phyloP scores from a whole-genome alignment of 1,139 yeast species.

The Yamadazyma atlantica region DNA sequence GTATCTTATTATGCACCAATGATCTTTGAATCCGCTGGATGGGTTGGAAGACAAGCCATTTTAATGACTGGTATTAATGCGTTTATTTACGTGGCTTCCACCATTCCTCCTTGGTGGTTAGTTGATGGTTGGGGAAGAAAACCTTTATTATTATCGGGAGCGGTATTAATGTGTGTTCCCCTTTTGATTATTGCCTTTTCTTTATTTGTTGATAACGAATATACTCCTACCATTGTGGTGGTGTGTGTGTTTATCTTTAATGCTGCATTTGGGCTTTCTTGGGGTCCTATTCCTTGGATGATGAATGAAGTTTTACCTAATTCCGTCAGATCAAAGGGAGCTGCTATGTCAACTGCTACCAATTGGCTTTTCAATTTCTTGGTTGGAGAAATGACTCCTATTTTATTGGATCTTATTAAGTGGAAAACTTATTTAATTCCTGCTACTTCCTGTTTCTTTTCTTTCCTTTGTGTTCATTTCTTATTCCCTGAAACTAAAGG shows the following conservation, averaged over 20 bases:
- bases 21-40: conserved; percentile 93
- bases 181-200: conserved; percentile 66
- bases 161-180: conserved; percentile 74
- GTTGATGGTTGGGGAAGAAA: conserved; percentile 92
- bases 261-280: conserved; percentile 82
- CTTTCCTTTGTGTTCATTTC: conserved; percentile 54
- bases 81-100: conserved; percentile 67
- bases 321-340: conserved; percentile 87
- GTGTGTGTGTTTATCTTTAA: conserved; percentile 74
- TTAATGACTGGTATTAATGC: conserved; percentile 93
- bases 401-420: conserved; percentile 69
- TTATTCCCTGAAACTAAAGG: conserved; percentile 59
- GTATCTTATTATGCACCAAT: conserved; percentile 92
- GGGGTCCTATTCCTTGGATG: conserved; percentile 98
- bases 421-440: conserved; percentile 86
- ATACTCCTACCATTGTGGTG: conserved; percentile 75
- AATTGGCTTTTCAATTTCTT: conserved; percentile 94
- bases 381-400: conserved; percentile 90
- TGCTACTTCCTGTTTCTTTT: conserved; percentile 70
- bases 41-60: conserved; percentile 85
- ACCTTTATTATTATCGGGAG: conserved; percentile 75
- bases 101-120: conserved; percentile 88
- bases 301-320: conserved; percentile 89
- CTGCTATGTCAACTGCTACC: conserved; percentile 86
- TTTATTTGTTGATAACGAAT: conserved; percentile 54